Percentiles rank a stretch among this genome's conserved stretches.
phyloP scores from a whole-genome alignment of 257 asterid genomes.

The Nicotiana paniculata region DNA sequence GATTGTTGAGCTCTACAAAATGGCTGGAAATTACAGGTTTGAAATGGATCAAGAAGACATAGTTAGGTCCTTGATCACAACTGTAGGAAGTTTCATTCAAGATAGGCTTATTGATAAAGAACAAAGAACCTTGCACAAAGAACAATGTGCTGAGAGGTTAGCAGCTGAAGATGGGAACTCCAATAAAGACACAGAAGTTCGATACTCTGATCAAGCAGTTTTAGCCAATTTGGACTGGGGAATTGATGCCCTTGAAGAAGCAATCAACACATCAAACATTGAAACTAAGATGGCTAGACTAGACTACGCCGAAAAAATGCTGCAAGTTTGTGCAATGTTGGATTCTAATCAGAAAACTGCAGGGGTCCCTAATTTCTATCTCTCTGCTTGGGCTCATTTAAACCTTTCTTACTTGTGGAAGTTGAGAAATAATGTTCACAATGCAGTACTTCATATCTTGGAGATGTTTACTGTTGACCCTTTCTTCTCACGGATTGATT shows the following conservation, averaged over 20 bases:
- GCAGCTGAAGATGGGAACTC: constrained; percentile 60
- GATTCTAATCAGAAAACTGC: constrained; percentile 57
- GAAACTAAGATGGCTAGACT: constrained; percentile 72
- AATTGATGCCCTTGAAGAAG: constrained; percentile 80
- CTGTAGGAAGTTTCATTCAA: constrained; percentile 53
- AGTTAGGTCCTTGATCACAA: constrained; percentile 40
- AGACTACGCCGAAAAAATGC: constrained; percentile 74
- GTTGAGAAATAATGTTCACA: constrained; percentile 35
- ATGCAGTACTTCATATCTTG: constrained; percentile 43
- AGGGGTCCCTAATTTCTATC: constrained; percentile 70
- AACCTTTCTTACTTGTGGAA: constrained; percentile 63
- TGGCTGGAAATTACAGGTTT: constrained; percentile 44
- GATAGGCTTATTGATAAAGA: constrained; percentile 48
- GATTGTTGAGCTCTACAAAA: constrained; percentile 1
- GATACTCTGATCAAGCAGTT: constrained; percentile 81
- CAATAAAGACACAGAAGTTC: constrained; percentile 32
- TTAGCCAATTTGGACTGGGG: constrained; percentile 88
- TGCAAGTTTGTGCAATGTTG: constrained; percentile 74
- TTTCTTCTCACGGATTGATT: constrained; percentile 68
- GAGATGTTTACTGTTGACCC: constrained; percentile 75
- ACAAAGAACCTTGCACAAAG: constrained; percentile 52
- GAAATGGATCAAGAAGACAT: constrained; percentile 62
- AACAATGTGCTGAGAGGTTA: constrained; percentile 71
- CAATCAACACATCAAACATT: constrained; percentile 52
- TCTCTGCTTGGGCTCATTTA: constrained; percentile 81